Evolutionary conservation across 164 flowering plant genomes (phyloP), one percentile per base, ranked within the genome.

Genomic region (Liquidambar formosana): DNA sequence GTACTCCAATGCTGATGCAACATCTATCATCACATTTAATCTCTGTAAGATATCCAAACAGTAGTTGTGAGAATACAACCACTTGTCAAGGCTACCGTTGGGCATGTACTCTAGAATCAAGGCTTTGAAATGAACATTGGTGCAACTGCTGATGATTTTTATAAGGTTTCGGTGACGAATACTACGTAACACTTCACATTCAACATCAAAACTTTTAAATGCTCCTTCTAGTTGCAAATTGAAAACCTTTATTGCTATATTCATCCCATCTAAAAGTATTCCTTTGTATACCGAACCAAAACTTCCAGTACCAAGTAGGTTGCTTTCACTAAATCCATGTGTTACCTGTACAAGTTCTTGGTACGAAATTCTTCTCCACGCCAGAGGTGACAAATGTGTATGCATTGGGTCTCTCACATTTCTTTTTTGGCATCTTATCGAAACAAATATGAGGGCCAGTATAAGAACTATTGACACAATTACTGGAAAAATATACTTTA

Each of bases 211-310:
- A 60, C 76, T 77, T 44, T 64, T 72, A 61, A 64, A 28, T 14
- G 75, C 78, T 13, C 47, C 63, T 65, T 68, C 73, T 1, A 8
- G 10, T 27, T 75, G 21, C 44, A 67, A 1, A 49, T 81, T 59
- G 38, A 81, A 66, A 1, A 78, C 77, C 47, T 81, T 81, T 1
- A 76, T 51, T 12, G 82, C 84, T 3, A 76, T 61, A 18, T 1
- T 16, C 1, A 15, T 26, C 13, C 76, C 80, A 64, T 66, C 71
- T 3, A 69, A 47, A 19, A 81, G 80, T 15, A 21, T 63, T 15
- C 78, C 84, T 61, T 72, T 73, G 61, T 71, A 80, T 0, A 80
- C 83, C 1, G 74, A 68, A 3, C 80, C 83, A 53, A 47, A 80
- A 52, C 76, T 68, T 26, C 84, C 82, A 10, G 3, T 22, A 0